phyloP scores from a whole-genome alignment of 495 filamentous ascomycete genomes.

The Melanomma pulvis-pyrius region DNA sequence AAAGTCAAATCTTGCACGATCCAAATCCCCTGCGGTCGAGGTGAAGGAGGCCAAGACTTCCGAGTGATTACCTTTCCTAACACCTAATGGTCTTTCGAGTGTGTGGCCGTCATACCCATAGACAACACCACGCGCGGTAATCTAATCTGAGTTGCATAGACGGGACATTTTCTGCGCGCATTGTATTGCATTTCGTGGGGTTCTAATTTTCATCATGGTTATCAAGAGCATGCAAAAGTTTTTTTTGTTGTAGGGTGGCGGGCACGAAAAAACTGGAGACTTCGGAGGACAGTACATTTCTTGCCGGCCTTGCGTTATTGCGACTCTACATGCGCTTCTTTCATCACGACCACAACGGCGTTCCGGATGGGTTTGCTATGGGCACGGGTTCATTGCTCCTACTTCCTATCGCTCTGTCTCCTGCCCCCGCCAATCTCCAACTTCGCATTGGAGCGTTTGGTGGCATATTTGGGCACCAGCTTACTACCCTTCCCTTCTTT shows the following conservation, averaged over 20 bases:
- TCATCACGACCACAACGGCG: constrained; percentile 1
- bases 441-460: constrained; percentile 1
- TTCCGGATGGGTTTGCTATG: constrained; percentile 4
- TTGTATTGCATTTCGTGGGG: constrained; percentile 39
- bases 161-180: constrained; percentile 38
- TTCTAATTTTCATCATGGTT: constrained; percentile 26
- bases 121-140: constrained; percentile 30
- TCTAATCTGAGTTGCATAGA: constrained; percentile 43
- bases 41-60: constrained; percentile 32
- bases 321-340: neutral
- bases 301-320: constrained; percentile 3
- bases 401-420: neutral
- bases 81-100: constrained; percentile 25
- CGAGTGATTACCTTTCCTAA: constrained; percentile 32
- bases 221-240: constrained; percentile 34
- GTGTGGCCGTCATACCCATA: constrained; percentile 31
- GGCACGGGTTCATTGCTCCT: neutral
- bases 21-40: constrained; percentile 52
- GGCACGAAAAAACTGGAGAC: constrained; percentile 17
- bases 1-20: constrained; percentile 58
- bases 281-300: neutral
- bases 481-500: constrained; percentile 15
- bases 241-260: constrained; percentile 15
- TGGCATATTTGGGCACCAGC: constrained; percentile 3
- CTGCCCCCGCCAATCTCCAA: constrained; percentile 13